Evolutionary conservation across 2,329 filamentous ascomycete species (phyloP), one percentile per base, ranked within the genome.

Genomic region (Pseudogymnoascus sp.): DNA sequence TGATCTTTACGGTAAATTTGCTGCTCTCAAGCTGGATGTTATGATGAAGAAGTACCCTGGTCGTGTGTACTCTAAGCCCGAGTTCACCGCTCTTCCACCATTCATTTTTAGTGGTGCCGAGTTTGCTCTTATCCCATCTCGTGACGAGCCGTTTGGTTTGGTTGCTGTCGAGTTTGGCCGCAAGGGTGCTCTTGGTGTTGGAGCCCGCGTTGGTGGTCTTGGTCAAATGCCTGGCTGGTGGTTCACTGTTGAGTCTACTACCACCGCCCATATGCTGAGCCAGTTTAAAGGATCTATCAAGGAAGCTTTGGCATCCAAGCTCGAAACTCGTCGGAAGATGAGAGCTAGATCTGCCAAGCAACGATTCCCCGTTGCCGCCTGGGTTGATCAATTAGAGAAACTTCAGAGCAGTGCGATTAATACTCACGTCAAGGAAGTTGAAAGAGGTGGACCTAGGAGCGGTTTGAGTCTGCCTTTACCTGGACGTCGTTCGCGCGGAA

Each of bases 201-300:
- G 85, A 52, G 83, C 85, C 37, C 78, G 84, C 61, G 86, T 88
- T 37, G 85, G 85, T 66, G 86, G 85, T 61, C 77, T 88, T 21
- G 84, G 85, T n/a, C 82, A 86, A 69, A 87, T 88, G 85, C 86
- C 86, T 18, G 86, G 86, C 25, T 87, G 85, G 81, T 88, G 85
- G 85, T 88, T 83, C 71, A 87, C 85, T 0, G 82, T 88, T 62
- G 86, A 88, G 70, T 86, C 83, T 0, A 84, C 80, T 5, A 82
- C 82, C 1, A 85, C 84, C 0, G 79, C 79, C 45, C 85, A 88
- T 74, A 73, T 87, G 45, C 76, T 87, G 61, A 80, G 82, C 52
- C 86, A 88, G 69, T 87, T 88, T 76, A 85, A 83, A 70, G 77
- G 79, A 65, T 83, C 85, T 10, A 87, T 88, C 64, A 74, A 82